Base-by-base conservation (phyloP, 2,329 filamentous ascomycete genomes). In the Tolypocladium amazonense region DNA sequence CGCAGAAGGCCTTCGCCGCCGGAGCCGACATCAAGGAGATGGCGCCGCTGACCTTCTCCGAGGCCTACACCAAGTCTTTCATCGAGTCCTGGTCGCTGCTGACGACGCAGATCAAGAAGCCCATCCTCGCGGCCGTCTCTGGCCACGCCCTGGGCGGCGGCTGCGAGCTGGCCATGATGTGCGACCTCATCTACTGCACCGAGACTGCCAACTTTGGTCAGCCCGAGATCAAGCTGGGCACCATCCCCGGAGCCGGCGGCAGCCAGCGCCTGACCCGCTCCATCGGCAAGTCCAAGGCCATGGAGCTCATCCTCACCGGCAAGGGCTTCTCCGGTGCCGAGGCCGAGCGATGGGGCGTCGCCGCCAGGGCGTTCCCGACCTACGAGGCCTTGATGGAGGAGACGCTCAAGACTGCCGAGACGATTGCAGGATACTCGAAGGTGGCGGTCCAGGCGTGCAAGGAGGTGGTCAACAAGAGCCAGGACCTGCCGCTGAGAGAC, bases 21-120 rank as follows among this genome's bases (percentile, higher is more conserved):
- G 94, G 94, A 57, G 94, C 94, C 62, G 94, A 99, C 75, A 99
- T 99, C 79, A 97, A 97, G 76, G 94, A 99, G 77, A 99, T 99
- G 94, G 89, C 91, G 37, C 87, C 91, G 62, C 85, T 97, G 45
- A 92, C 88, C 59, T 99, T 99, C 77, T 84, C 89, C 63, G 80
- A 88, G 65, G 93, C 94, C 45, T 97, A 97, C 78, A 89, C 85
- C 56, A 85, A 80, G 66, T 90, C 95, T 71, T 99, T 99, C 75
- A 97, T 99, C 75, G 92, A 96, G 72, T 86, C 86, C 12, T 99
- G 94, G 94, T 96, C 92, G 7, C 82, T 88, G 63, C 84, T 97
- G 55, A 89, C 91, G 33, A 90, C 87, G 25, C 81, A 85, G 63
- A 81, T 97, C 73, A 95, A 96, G 78, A 97, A 95, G 74, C 94